phyloP scores from a whole-genome alignment of 148 eudicot species.

The Vaccinium myrtillus region DNA sequence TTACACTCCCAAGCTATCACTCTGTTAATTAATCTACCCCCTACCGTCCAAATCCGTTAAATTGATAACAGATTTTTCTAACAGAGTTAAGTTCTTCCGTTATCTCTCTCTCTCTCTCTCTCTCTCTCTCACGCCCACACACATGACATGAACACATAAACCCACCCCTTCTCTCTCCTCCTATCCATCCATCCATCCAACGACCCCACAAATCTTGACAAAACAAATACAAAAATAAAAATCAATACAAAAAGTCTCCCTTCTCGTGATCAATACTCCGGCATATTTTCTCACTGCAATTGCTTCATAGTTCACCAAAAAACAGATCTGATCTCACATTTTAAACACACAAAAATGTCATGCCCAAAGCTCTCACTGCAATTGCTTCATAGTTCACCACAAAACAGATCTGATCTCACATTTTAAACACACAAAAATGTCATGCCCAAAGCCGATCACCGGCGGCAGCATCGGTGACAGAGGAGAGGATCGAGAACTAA shows the following conservation, averaged over 20 bases:
- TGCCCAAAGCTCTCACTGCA: neutral
- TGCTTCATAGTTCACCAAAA: neutral
- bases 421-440: neutral
- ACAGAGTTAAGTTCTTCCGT: no score
- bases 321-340: neutral
- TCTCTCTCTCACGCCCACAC: no score
- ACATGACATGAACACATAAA: no score
- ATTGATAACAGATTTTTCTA: no score
- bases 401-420: neutral
- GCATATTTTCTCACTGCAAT: neutral
- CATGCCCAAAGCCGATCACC: constrained; percentile 21
- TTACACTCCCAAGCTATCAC: no score
- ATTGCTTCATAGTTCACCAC: neutral
- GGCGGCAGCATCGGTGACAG: constrained; percentile 13
- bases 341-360: constrained; percentile 8
- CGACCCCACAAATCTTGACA: no score
- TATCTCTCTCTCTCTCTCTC: no score
- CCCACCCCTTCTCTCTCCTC: no score
- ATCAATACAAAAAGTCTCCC: neutral
- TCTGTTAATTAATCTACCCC: no score
- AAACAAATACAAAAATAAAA: no score
- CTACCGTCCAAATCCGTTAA: no score
- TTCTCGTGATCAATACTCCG: neutral
- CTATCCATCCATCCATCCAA: no score
- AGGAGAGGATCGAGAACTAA: constrained; percentile 4